Percentiles rank a stretch among this genome's conserved stretches.
phyloP scores from a whole-genome alignment of 768 basidiomycete genomes.

The Podaxis mareebaensis region DNA sequence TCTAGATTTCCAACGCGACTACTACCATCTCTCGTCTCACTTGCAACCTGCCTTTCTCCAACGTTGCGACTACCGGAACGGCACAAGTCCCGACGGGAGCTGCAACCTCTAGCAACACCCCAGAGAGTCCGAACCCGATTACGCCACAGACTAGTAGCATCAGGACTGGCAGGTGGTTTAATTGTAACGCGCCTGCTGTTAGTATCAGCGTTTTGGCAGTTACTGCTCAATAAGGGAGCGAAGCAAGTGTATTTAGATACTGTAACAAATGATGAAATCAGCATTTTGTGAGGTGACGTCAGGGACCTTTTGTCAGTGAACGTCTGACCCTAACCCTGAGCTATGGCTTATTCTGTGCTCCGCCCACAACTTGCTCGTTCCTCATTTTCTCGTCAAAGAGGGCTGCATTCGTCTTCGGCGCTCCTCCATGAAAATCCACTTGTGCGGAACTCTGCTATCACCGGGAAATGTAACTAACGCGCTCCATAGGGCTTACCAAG shows the following conservation, averaged over 20 bases:
- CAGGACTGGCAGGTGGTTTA: conserved; percentile 49
- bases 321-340: neutral
- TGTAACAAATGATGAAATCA: no score
- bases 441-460: conserved; percentile 31
- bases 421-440: conserved; percentile 56
- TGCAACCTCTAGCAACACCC: conserved; percentile 55
- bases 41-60: conserved; percentile 55
- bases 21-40: conserved; percentile 39
- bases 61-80: conserved; percentile 43
- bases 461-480: neutral
- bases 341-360: neutral
- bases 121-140: conserved; percentile 45
- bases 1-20: conserved; percentile 56
- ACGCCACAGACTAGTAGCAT: conserved; percentile 47
- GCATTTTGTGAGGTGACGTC: no score
- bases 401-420: neutral
- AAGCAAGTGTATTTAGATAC: neutral
- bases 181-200: conserved; percentile 52
- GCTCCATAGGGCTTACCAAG: conserved; percentile 32
- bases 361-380: neutral
- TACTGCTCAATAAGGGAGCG: conserved; percentile 23
- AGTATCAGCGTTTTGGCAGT: conserved; percentile 42
- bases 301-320: no score
- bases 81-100: conserved; percentile 52
- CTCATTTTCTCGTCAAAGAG: neutral